Base-by-base conservation (phyloP, 768 basidiomycete genomes). In the Suillus ampliporus region DNA sequence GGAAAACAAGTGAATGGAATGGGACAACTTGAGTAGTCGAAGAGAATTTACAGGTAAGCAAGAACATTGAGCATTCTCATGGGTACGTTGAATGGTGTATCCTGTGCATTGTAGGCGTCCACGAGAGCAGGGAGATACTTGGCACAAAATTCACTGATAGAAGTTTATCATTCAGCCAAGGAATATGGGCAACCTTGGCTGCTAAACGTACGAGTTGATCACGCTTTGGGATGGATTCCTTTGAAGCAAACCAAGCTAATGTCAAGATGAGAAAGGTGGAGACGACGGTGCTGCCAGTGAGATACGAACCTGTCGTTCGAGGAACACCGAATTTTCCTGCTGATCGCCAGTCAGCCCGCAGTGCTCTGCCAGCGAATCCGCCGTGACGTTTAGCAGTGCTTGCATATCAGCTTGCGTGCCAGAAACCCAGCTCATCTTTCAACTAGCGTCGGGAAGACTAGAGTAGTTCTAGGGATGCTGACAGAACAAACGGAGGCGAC, bases 71-170 rank as follows among this genome's bases (percentile, higher is more conserved):
- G 62, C 63, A 78, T 71, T 11, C 61, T 70, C 62, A 70, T 67
- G 7, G 75, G 64, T 1, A 67, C 53, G 48, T 69, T 74, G 23
- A 73, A 54, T 4, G 68, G 68, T 17, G 69, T 68, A 3, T 67
- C 44, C 26, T 68, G 70, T 23, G 64, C 59, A 57, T 69, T 72
- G 58, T 71, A 80, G 59, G 72, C 69, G 21, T 72, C 69, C 4
- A 74, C 70, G 26, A 82, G 62, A 19, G 64, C 68, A 11, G 78
- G 78, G 15, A 79, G 68, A 67, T 79, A 74, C 62, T 73, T 79
- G 38, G 81, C 81, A 28, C 79, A 76, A 57, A 80, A 67, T 70
- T 76, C 72, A 50, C 73, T 78, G 41, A 37, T 19, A 14, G 54
- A 19, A 37, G 40, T 40, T 21, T 23, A 14, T 7, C 5, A 11